Percentiles rank a stretch among this genome's conserved stretches.
Evolutionary conservation across 2,329 filamentous ascomycete genomes (phyloP).

Genomic region (Phyllosticta ampelicida): DNA sequence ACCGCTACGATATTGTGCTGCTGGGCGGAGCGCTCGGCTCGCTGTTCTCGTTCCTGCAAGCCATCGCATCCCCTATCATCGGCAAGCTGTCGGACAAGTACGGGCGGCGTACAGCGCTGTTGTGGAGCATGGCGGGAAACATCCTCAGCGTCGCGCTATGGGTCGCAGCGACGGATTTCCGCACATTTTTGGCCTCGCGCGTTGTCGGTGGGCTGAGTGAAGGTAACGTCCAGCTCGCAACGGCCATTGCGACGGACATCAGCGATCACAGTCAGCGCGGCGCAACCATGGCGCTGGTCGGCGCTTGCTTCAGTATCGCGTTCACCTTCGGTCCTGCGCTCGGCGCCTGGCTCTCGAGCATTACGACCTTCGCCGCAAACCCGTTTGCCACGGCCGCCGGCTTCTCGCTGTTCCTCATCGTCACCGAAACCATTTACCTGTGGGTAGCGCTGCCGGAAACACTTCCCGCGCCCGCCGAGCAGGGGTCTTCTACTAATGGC

Average conservation of each 20-base stretch:
- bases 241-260: slow-evolving; percentile 93
- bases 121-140: slow-evolving; percentile 88
- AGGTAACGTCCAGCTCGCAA: slow-evolving; percentile 92
- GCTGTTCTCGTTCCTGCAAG: slow-evolving; percentile 86
- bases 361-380: slow-evolving; percentile 71
- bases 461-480: slow-evolving; percentile 45
- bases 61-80: slow-evolving; percentile 83
- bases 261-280: slow-evolving; percentile 76
- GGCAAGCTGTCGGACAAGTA: slow-evolving; percentile 78
- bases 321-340: slow-evolving; percentile 94
- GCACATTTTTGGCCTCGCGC: slow-evolving; percentile 88
- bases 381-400: slow-evolving; percentile 89
- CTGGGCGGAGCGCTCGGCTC: slow-evolving; percentile 89
- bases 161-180: slow-evolving; percentile 88
- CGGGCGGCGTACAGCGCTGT: slow-evolving; percentile 74
- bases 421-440: slow-evolving; percentile 79
- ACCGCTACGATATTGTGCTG: slow-evolving; percentile 92
- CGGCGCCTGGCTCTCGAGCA: slow-evolving; percentile 71
- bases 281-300: slow-evolving; percentile 90
- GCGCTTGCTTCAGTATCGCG: slow-evolving; percentile 91
- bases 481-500: slow-evolving; percentile 11
- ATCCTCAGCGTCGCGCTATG: slow-evolving; percentile 87
- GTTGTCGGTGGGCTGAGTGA: slow-evolving; percentile 89
- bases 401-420: slow-evolving; percentile 73
- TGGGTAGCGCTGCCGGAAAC: slow-evolving; percentile 83